phyloP scores from a whole-genome alignment of 495 filamentous ascomycete genomes.

The Copromyces sp. region DNA sequence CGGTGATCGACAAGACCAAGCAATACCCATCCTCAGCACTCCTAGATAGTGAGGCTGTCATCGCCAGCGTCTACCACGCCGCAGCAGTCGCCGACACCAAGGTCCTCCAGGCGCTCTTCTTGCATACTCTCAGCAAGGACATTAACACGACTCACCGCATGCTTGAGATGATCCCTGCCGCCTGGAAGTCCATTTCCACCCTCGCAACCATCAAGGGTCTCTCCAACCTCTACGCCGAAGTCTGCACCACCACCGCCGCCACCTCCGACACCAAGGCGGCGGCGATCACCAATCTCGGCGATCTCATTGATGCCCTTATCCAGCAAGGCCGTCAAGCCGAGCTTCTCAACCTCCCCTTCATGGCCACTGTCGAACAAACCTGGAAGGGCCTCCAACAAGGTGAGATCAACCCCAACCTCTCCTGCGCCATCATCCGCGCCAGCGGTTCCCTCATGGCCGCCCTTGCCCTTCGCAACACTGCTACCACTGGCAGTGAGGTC shows the following conservation, averaged over 20 bases:
- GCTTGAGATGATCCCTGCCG: conserved; percentile 19
- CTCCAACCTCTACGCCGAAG: conserved; percentile 16
- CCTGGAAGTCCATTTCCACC: conserved; percentile 11
- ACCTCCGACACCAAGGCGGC: conserved; percentile 28
- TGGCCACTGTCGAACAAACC: conserved; percentile 16
- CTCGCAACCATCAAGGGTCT: conserved; percentile 6
- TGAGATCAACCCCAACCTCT: conserved; percentile 32
- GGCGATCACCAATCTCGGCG: conserved; percentile 27
- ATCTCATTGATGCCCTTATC: conserved; percentile 22
- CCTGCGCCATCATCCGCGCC: conserved; percentile 31
- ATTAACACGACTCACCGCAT: conserved; percentile 21
- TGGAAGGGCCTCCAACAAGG: conserved; percentile 24
- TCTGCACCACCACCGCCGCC: conserved; percentile 8
- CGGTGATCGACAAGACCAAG: not conserved
- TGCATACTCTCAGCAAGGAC: conserved; percentile 8
- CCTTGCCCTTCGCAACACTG: conserved; percentile 2
- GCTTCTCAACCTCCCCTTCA: not conserved
- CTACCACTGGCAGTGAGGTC: not conserved
- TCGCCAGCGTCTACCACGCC: conserved; percentile 12
- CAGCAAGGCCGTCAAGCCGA: not conserved
- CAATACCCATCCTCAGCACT: conserved; percentile 12
- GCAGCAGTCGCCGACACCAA: conserved; percentile 5
- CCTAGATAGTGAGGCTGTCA: conserved; percentile 10
- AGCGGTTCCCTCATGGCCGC: conserved; percentile 35
- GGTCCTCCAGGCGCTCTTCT: conserved; percentile 10